Evolutionary conservation across 306 rosid genomes (phyloP), one percentile per base, ranked within the genome.

Genomic region (Canavalia gladiata): DNA sequence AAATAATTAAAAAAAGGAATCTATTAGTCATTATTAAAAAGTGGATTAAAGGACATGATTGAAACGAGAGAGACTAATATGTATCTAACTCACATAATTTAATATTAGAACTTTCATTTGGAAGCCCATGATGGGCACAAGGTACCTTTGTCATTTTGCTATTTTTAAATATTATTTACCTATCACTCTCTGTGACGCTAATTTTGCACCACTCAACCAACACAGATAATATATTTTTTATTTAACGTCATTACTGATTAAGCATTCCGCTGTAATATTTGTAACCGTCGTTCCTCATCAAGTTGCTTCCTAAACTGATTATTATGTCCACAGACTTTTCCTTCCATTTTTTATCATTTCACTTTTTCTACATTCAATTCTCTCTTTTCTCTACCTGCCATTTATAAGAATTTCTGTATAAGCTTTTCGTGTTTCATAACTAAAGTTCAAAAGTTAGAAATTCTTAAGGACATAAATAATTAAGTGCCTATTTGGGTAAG

Each of bases 101-200:
- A 80, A 75, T 63, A 45, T 84, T 33, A 74, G 81, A 68, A 74
- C 74, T 68, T 41, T 68, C 84, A 68, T 72, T 80, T 47, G 35
- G 87, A 74, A 68, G 56, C 75, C 87, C 87, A 84, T 52, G 82
- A 80, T 80, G 84, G 87, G 75, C 71, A 80, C 87, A 84, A 68
- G 56, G 49, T 42, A 50, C 81, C 77, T 79, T 84, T 66, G 60
- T 66, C 81, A 47, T 72, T 46, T 60, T 65, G 13, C 43, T 55
- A 28, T 28, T 42, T n/a, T 66, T 8, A 47, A 68, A 59, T 49
- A 78, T 55, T 54, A 64, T 54, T 78, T 74, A 54, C 47, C 64
- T 30, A 83, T 78, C 86, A 54, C 57, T 76, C 82, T 41, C 77
- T 34, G 18, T 47, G 74, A 82, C 45, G 34, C 73, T 59, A 29